Conservation (phyloP, 2,329 filamentous ascomycete genomes). For the Thelonectria rubi region DNA sequence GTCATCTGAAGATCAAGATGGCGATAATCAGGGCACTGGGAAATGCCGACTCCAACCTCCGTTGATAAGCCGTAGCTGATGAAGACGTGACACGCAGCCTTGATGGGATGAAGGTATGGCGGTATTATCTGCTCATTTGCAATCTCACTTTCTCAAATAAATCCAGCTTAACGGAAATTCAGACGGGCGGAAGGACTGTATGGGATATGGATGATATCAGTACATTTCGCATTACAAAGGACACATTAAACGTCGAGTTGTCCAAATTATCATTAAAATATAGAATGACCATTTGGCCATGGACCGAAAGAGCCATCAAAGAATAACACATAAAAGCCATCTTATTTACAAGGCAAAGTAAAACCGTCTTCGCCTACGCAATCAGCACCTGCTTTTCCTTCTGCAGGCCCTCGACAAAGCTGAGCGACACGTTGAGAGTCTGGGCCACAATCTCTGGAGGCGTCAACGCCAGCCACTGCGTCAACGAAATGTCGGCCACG, state of each 20-base stretch:
- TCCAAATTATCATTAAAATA: not conserved
- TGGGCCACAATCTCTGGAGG: constrained; percentile 69
- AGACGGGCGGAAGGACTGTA: no score
- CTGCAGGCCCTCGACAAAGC: constrained; percentile 65
- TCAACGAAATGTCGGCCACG: constrained; percentile 72
- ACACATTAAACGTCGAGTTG: not conserved
- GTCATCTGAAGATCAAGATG: no score
- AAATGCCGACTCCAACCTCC: no score
- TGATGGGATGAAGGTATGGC: no score
- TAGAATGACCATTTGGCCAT: not conserved
- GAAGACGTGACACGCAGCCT: no score
- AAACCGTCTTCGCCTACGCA: constrained; percentile 19
- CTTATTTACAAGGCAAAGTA: no score
- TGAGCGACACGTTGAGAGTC: constrained; percentile 65
- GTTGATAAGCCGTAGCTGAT: no score
- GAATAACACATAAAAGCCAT: not conserved
- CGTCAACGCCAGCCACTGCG: constrained; percentile 75
- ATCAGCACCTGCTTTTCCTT: constrained; percentile 70
- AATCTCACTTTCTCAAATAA: no score
- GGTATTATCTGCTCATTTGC: no score
- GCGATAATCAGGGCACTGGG: no score
- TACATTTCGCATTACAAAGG: not conserved
- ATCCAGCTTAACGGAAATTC: no score
- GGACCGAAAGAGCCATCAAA: not conserved
- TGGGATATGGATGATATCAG: no score